Evolutionary conservation across 2,329 filamentous ascomycete species (phyloP), one percentile per base, ranked within the genome.

Genomic region (Diaporthe citrichinensis): DNA sequence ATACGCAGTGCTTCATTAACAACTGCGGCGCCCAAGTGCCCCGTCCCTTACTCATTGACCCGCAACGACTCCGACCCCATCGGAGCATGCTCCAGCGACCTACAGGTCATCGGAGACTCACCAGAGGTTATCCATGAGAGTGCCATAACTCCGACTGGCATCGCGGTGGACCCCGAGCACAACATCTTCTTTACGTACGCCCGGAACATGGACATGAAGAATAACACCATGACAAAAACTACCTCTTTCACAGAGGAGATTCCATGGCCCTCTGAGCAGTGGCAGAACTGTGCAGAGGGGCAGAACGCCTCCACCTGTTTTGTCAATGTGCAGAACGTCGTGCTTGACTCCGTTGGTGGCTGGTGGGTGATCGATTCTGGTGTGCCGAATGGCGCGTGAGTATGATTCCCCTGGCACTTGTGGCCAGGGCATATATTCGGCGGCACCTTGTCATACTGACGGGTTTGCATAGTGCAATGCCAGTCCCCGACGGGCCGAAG

Each of bases 331-430:
- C 61, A 65, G 28, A 65, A 65, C 6, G 12, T 65, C 4, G 61
- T 65, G 41, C 61, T 65, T 49, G 61, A 65, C 41, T 65, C 61
- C 15, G 9, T 65, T 34, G 61, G 61, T n/a, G 61, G 41, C 0
- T 65, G 61, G 61, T 65, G 61, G 61, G 61, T 65, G 41, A 46
- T 65, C 28, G 61, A 65, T 34, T 65, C 61, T 49, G 61, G 61
- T 49, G 41, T 65, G 0, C 61, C 61, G 3, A 65, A 49, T 4
- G 61, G 61, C 61, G 61, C 41, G 61, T 34, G n/a, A 49, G 61
- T 49, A 34, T 41, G 12, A 5, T 14, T 14, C 3, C 12, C 2
- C 31, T 39, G 14, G 9, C 8, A 10, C 10, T 25, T 5, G 1
- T 10, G 8, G 17, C 20, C 17, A 6, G 34, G 9, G 7, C 3